These are phyloP conservation scores for Nicotiana paniculata DNA, from an alignment of 257 asterid species.

Conservation along the genomic window DNA sequence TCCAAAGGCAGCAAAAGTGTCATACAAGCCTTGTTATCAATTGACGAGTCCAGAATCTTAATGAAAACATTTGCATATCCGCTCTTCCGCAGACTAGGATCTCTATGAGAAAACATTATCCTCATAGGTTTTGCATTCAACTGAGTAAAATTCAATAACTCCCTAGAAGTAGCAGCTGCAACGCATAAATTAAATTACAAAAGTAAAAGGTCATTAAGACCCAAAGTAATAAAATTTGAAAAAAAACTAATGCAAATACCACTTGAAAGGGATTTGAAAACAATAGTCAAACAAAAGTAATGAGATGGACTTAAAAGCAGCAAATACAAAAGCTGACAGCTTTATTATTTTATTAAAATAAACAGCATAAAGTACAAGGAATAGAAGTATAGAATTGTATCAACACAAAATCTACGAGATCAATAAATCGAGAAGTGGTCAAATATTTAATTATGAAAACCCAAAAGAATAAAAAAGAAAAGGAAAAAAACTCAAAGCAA, in stretches of 20 bases:
- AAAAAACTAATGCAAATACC: neutral
- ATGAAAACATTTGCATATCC: conserved; percentile 68
- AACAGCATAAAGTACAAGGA: too few relatives aligned
- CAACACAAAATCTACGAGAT: too few relatives aligned
- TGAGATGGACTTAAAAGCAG: neutral
- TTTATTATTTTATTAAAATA: too few relatives aligned
- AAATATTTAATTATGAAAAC: too few relatives aligned
- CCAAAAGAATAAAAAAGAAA: too few relatives aligned
- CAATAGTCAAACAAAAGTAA: neutral
- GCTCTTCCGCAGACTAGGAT: conserved; percentile 68
- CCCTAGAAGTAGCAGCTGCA: conserved; percentile 71
- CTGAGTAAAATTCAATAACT: conserved; percentile 53
- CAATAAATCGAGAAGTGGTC: too few relatives aligned
- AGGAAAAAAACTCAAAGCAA: neutral
- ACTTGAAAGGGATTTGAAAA: neutral
- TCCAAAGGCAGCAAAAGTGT: conserved; percentile 66
- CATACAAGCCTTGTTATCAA: conserved; percentile 68
- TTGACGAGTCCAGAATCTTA: conserved; percentile 56
- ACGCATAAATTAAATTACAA: neutral
- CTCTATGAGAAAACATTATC: conserved; percentile 79
- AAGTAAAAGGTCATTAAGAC: neutral
- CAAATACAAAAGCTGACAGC: neutral
- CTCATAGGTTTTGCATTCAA: conserved; percentile 68
- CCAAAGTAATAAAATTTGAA: neutral
- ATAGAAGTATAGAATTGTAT: too few relatives aligned